phyloP scores from a whole-genome alignment of 1,284 basidiomycete genomes.

The Taiwanofungus camphoratus region DNA sequence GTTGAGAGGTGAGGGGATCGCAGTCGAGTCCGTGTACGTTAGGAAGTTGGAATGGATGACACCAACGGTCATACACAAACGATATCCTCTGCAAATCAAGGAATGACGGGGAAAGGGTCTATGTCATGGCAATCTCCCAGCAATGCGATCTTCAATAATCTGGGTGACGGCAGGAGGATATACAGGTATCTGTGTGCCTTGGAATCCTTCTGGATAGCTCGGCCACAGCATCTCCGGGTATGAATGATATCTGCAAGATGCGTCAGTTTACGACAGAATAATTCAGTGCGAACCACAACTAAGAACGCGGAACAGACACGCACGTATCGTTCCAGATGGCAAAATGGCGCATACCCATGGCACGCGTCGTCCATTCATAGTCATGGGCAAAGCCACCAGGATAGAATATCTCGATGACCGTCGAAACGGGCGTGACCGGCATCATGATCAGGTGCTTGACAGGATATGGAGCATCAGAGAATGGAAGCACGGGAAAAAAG shows the following conservation, averaged over 20 bases:
- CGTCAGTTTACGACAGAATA: too few relatives aligned
- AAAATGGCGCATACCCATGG: slow-evolving; percentile 71
- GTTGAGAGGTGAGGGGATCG: too few relatives aligned
- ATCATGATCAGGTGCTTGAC: slow-evolving; percentile 71
- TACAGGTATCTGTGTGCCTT: slow-evolving; percentile 63
- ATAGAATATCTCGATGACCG: slow-evolving; percentile 80
- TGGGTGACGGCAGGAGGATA: slow-evolving; percentile 47
- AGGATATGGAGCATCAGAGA: slow-evolving; percentile 1
- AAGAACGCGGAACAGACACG: slow-evolving; percentile 22
- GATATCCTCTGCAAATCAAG: too few relatives aligned
- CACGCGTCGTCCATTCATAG: slow-evolving; percentile 70
- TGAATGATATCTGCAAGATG: slow-evolving; percentile 41
- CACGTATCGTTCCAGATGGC: slow-evolving; percentile 75
- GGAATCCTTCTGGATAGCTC: slow-evolving; percentile 71
- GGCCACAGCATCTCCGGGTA: slow-evolving; percentile 49
- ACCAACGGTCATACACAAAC: too few relatives aligned
- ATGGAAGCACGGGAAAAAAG: neutral
- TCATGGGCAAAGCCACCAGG: slow-evolving; percentile 76
- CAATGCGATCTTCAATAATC: slow-evolving; percentile 54
- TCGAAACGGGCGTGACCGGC: slow-evolving; percentile 57
- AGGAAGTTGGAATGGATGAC: too few relatives aligned
- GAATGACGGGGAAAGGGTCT: too few relatives aligned
- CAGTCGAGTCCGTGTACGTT: too few relatives aligned
- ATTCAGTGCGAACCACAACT: slow-evolving; percentile 1
- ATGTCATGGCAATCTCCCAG: slow-evolving; percentile 19